phyloP scores from a whole-genome alignment of 305 asterid species.

The Coffea humblotiana region DNA sequence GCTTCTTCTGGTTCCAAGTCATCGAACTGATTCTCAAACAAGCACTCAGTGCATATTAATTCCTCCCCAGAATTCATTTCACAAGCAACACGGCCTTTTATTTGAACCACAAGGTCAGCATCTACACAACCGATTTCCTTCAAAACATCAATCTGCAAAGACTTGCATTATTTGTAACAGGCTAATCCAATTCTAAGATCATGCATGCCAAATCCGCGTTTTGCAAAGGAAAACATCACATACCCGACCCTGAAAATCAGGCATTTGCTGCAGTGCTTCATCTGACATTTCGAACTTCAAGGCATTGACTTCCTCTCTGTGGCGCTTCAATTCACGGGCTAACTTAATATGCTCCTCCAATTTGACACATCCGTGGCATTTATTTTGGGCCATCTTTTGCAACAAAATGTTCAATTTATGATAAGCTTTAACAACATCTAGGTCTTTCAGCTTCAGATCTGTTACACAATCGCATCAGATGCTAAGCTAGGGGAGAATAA shows the following conservation, averaged over 20 bases:
- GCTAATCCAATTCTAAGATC: slow-evolving; percentile 1
- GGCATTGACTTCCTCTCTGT: slow-evolving; percentile 70
- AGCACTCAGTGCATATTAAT: slow-evolving; percentile 91
- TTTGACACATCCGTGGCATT: slow-evolving; percentile 90
- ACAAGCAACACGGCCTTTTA: slow-evolving; percentile 99
- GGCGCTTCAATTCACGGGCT: slow-evolving; percentile 66
- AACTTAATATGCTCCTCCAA: slow-evolving; percentile 76
- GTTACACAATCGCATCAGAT: slow-evolving; percentile 32
- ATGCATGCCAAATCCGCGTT: background rate
- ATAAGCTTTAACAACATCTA: slow-evolving; percentile 62
- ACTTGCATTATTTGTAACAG: slow-evolving; percentile 25
- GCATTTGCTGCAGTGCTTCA: slow-evolving; percentile 99
- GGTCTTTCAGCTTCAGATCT: slow-evolving; percentile 89
- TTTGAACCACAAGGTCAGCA: slow-evolving; percentile 91
- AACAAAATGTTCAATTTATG: slow-evolving; percentile 62
- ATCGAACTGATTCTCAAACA: slow-evolving; percentile 94
- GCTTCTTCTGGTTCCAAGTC: slow-evolving; percentile 99
- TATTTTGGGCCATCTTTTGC: slow-evolving; percentile 86
- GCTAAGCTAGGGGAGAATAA: background rate
- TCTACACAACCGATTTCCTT: slow-evolving; percentile 91
- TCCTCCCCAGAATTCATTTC: slow-evolving; percentile 99
- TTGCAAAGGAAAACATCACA: slow-evolving; percentile 20
- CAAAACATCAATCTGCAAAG: slow-evolving; percentile 88
- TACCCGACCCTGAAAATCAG: slow-evolving; percentile 99
- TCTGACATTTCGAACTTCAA: slow-evolving; percentile 92